A percentile compares a stretch with the other conserved stretches of the same genome.
These are phyloP conservation scores for Alternaria angustiovoidea DNA, from an alignment of 2,329 filamentous ascomycete species.

Conservation along the genomic window DNA sequence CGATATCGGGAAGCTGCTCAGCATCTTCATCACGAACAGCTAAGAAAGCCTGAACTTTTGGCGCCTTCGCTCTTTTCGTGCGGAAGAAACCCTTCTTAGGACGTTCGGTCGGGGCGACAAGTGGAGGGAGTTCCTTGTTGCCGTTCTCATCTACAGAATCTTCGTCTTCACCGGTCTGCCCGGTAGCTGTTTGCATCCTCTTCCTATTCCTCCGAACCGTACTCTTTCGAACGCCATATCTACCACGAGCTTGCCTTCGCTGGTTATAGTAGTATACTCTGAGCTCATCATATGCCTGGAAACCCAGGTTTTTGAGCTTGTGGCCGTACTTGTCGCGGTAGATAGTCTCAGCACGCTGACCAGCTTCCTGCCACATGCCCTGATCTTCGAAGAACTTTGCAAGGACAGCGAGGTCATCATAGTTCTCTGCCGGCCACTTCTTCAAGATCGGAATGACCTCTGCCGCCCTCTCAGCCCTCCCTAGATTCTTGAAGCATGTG, in stretches of 20 bases:
- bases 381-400: conserved; percentile 81
- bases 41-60: conserved; percentile 39
- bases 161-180: conserved; percentile 26
- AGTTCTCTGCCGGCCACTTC: conserved; percentile 73
- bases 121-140: conserved; percentile 26
- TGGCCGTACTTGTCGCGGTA: conserved; percentile 67
- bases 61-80: conserved; percentile 30
- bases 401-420: conserved; percentile 79
- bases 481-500: conserved; percentile 72
- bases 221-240: conserved; percentile 38
- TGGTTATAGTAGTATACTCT: conserved; percentile 36
- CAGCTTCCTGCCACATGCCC: conserved; percentile 66
- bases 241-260: conserved; percentile 39
- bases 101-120: conserved; percentile 31
- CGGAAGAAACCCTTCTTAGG: conserved; percentile 43
- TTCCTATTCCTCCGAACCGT: conserved; percentile 36
- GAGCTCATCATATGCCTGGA: conserved; percentile 41
- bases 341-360: conserved; percentile 67
- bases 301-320: conserved; percentile 55
- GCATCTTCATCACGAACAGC: conserved; percentile 29
- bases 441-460: conserved; percentile 79
- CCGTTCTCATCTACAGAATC: conserved; percentile 23
- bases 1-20: conserved; percentile 9
- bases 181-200: conserved; percentile 37
- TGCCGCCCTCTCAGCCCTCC: conserved; percentile 73